Conservation (phyloP, 495 filamentous ascomycete genomes). For the Penicillium lividum region DNA sequence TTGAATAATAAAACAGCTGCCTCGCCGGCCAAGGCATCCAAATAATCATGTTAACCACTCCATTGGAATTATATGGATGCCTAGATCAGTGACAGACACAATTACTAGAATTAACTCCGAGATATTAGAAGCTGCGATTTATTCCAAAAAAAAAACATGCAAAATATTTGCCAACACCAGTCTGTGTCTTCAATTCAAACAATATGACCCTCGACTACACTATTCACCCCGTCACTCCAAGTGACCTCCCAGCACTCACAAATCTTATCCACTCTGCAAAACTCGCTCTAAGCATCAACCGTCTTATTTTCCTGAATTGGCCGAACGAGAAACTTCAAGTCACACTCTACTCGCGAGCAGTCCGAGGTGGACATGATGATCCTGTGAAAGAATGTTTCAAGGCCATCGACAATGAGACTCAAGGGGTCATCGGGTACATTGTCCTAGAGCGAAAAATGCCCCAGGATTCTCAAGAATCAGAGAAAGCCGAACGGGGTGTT, state of each 20-base stretch:
- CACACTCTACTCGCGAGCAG: conserved; percentile 15
- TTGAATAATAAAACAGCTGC: no score
- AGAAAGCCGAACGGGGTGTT: not conserved
- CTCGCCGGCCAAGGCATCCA: no score
- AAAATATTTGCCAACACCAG: no score
- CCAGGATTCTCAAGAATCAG: not conserved
- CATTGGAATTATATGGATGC: no score
- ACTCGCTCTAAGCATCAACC: conserved; percentile 33
- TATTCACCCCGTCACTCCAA: conserved; percentile 14
- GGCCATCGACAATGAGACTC: conserved; percentile 18
- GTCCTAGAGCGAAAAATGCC: conserved; percentile 11
- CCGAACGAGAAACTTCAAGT: conserved; percentile 26
- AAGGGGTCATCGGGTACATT: conserved; percentile 23
- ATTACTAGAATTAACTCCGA: no score
- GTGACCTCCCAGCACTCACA: conserved; percentile 21
- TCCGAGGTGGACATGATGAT: conserved; percentile 10
- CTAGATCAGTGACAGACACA: no score
- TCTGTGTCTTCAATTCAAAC: not conserved
- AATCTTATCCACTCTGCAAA: conserved; percentile 30
- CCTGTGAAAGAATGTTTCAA: conserved; percentile 10
- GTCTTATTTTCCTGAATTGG: conserved; percentile 32
- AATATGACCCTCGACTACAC: conserved; percentile 18
- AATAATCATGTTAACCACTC: no score
- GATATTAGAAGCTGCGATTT: no score
- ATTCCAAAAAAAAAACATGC: no score